A percentile compares a stretch with the other conserved stretches of the same genome.
Evolutionary conservation across 2,329 filamentous ascomycete genomes (phyloP).

Genomic region (Diaporthe batatas): DNA sequence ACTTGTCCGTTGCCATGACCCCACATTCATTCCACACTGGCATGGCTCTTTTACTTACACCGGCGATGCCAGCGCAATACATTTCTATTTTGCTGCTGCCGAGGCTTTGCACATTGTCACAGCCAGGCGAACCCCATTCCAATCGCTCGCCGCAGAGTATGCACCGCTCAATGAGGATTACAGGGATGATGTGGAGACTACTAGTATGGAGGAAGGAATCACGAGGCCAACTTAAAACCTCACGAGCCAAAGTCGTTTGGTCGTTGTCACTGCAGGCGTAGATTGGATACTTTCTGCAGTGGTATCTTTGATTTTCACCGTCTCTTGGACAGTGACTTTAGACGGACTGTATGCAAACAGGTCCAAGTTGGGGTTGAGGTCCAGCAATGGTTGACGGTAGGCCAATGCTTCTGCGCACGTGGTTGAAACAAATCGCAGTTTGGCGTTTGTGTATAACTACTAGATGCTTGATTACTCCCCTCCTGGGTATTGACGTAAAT

Average conservation of each 20-base stretch:
- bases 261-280: too few relatives aligned
- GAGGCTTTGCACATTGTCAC: conserved; percentile 37
- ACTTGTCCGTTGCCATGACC: conserved; percentile 36
- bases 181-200: conserved; percentile 2
- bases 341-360: neutral
- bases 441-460: neutral
- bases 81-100: conserved; percentile 36
- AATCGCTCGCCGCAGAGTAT: conserved; percentile 32
- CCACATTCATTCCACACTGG: neutral
- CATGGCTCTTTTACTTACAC: neutral
- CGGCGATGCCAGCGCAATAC: conserved; percentile 18
- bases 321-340: too few relatives aligned
- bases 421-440: neutral
- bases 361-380: too few relatives aligned
- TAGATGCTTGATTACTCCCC: neutral
- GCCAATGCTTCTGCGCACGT: neutral
- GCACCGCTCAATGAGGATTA: conserved; percentile 23
- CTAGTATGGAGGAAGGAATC: conserved; percentile 24
- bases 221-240: neutral
- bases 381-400: too few relatives aligned
- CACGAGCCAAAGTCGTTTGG: neutral
- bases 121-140: neutral
- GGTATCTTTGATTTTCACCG: neutral
- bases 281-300: neutral
- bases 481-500: neutral